Evolutionary conservation across 2,329 filamentous ascomycete species (phyloP).

Genomic region (Sporothrix curviconia): DNA sequence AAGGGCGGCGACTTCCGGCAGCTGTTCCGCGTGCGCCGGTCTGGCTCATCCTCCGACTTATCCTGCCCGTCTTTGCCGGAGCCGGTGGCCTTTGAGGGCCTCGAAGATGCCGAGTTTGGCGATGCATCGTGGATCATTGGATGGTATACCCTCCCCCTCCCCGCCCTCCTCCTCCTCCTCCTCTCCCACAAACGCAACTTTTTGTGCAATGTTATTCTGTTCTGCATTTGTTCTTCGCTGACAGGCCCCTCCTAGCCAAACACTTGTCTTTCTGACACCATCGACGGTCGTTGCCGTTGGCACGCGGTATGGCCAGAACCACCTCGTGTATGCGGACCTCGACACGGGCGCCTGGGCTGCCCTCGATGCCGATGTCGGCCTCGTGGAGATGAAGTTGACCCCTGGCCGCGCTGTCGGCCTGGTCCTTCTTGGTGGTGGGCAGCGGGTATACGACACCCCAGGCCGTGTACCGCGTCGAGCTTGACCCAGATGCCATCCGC

Average conservation of each 20-base stretch:
- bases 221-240: not conserved
- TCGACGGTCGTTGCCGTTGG: conserved; percentile 31
- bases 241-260: conserved; percentile 27
- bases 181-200: too few relatives aligned
- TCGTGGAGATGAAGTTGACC: conserved; percentile 30
- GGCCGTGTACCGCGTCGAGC: conserved; percentile 29
- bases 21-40: conserved; percentile 32
- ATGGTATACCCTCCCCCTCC: conserved; percentile 23
- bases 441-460: conserved; percentile 27
- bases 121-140: conserved; percentile 27
- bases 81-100: conserved; percentile 16
- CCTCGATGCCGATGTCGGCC: conserved; percentile 27
- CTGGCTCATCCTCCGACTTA: not conserved
- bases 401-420: conserved; percentile 30
- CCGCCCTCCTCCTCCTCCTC: not conserved
- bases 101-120: conserved; percentile 37
- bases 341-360: conserved; percentile 25
- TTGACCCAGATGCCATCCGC: conserved; percentile 27
- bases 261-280: conserved; percentile 33
- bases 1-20: conserved; percentile 37
- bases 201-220: too few relatives aligned
- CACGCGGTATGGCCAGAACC: conserved; percentile 28
- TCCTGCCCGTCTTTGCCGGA: not conserved
- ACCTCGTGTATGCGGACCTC: conserved; percentile 35
- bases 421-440: conserved; percentile 33